phyloP scores from a whole-genome alignment of 768 basidiomycete genomes.

The Epithele typhae region DNA sequence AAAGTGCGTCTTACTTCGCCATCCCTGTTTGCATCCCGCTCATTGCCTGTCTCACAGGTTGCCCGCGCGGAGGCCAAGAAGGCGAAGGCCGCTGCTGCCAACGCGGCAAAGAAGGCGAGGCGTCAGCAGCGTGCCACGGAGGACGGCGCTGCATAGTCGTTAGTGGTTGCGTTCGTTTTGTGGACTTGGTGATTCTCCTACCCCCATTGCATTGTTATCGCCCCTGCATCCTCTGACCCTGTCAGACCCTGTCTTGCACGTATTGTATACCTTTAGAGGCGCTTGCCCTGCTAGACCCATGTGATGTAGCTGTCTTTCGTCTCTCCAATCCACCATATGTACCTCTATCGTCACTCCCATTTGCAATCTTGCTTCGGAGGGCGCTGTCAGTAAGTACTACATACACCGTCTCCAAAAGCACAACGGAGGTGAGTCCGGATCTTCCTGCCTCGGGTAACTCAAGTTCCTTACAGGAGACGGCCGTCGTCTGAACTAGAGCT shows the following conservation, averaged over 20 bases:
- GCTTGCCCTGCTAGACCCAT: conserved; percentile 3
- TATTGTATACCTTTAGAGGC: conserved; percentile 18
- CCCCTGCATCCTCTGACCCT: background rate
- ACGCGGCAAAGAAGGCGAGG: conserved; percentile 87
- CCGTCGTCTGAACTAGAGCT: too few relatives aligned
- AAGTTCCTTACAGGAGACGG: too few relatives aligned
- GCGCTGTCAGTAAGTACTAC: too few relatives aligned
- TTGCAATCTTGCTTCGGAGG: too few relatives aligned
- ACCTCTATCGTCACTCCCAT: too few relatives aligned
- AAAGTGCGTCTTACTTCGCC: conserved; percentile 43
- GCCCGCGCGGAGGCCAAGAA: conserved; percentile 78
- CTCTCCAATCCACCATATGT: too few relatives aligned
- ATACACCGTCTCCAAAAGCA: too few relatives aligned
- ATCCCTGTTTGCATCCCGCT: background rate
- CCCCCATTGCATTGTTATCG: background rate
- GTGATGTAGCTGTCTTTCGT: background rate
- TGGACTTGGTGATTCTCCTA: background rate
- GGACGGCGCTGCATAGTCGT: background rate
- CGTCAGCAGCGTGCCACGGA: conserved; percentile 29
- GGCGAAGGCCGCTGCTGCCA: conserved; percentile 80
- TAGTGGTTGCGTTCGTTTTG: background rate
- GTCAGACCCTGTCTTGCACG: conserved; percentile 12
- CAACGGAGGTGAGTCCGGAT: too few relatives aligned
- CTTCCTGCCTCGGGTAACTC: too few relatives aligned
- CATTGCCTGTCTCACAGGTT: conserved; percentile 26